These are phyloP conservation scores for Salix udensis DNA, from an alignment of 345 rosid species.

Conservation along the genomic window DNA sequence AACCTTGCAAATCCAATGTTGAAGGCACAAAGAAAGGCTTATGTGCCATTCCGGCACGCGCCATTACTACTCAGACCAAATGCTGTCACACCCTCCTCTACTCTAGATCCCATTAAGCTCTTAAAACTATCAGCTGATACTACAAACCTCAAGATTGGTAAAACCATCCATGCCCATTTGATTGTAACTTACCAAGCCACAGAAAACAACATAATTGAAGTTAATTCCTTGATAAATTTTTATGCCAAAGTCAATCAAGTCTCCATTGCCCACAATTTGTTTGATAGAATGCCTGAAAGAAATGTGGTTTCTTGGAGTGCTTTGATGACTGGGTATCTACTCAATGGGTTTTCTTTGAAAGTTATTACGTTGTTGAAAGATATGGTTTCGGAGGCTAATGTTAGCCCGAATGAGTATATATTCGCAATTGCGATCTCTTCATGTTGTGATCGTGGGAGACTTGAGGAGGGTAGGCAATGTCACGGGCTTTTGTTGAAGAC, in stretches of 20 bases:
- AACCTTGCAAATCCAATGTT: background rate
- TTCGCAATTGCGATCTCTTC: conserved; percentile 54
- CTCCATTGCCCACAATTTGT: conserved; percentile 49
- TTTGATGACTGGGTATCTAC: conserved; percentile 69
- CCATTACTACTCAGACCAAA: conserved; percentile 12
- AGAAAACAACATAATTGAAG: conserved; percentile 1
- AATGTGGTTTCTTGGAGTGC: conserved; percentile 70
- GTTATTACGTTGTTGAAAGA: conserved; percentile 51
- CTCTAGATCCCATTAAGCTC: conserved; percentile 33
- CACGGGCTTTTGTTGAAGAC: conserved; percentile 62
- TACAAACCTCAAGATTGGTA: conserved; percentile 38
- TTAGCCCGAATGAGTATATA: conserved; percentile 58
- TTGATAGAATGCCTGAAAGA: conserved; percentile 52
- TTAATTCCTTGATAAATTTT: conserved; percentile 51
- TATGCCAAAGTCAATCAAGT: conserved; percentile 51
- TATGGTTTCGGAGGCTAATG: conserved; percentile 36
- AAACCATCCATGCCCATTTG: conserved; percentile 58
- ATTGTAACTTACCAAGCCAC: conserved; percentile 26
- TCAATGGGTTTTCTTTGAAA: conserved; percentile 39
- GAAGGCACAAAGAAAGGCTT: background rate
- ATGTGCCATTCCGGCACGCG: conserved; percentile 4
- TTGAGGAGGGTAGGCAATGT: conserved; percentile 57
- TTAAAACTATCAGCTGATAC: conserved; percentile 50
- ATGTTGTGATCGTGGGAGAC: conserved; percentile 42
- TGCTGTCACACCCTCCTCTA: conserved; percentile 2